Conservation (phyloP, 768 basidiomycete genomes). For the Tremella mesenterica region DNA sequence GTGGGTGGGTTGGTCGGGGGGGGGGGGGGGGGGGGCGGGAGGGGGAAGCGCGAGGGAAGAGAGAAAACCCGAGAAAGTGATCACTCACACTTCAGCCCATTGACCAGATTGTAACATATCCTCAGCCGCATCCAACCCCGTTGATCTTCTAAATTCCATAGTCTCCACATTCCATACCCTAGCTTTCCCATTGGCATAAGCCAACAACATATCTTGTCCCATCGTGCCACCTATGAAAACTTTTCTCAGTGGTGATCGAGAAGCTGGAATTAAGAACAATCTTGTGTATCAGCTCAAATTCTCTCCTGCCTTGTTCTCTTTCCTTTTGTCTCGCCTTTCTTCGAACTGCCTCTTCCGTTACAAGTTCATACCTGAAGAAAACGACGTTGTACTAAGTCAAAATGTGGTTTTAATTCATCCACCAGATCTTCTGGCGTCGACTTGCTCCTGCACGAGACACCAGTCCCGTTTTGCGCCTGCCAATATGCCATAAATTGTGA, state of each 20-base stretch:
- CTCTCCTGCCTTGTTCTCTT: background rate
- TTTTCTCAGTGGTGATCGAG: slow-evolving; percentile 57
- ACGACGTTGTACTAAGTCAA: too few relatives aligned
- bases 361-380: too few relatives aligned
- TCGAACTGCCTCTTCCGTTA: too few relatives aligned
- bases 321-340: too few relatives aligned
- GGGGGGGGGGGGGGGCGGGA: too few relatives aligned
- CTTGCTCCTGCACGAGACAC: too few relatives aligned
- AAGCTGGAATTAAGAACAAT: slow-evolving; percentile 70
- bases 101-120: slow-evolving; percentile 63
- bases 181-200: slow-evolving; percentile 67
- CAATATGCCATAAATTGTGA: too few relatives aligned
- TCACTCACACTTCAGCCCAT: slow-evolving; percentile 63
- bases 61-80: background rate
- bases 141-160: slow-evolving; percentile 76
- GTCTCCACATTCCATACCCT: slow-evolving; percentile 80
- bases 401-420: too few relatives aligned
- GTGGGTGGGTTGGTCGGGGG: too few relatives aligned
- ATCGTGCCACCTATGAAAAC: slow-evolving; percentile 60
- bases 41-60: background rate
- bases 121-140: slow-evolving; percentile 63
- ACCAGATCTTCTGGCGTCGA: too few relatives aligned
- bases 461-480: too few relatives aligned
- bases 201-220: slow-evolving; percentile 64
- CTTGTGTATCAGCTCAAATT: slow-evolving; percentile 46